These are phyloP conservation scores for Pyrus hybrid DNA, from an alignment of 331 rosid genomes.

Conservation along the genomic window DNA sequence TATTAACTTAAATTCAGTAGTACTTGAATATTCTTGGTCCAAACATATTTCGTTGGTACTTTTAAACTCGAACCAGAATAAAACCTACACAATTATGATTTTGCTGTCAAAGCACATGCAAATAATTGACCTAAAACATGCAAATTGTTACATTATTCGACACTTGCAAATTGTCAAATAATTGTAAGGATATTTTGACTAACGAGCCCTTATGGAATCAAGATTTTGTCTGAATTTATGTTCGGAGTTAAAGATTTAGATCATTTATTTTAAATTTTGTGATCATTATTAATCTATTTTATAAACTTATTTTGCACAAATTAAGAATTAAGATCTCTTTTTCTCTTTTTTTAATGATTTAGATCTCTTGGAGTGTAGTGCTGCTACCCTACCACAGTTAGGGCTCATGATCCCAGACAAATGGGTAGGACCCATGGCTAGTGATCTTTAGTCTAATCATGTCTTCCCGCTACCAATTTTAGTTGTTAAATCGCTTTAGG, in stretches of 20 bases:
- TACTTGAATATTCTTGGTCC: background rate
- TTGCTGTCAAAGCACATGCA: background rate
- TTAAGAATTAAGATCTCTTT: too few relatives aligned
- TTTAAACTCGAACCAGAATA: background rate
- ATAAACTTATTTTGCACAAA: too few relatives aligned
- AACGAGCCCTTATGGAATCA: too few relatives aligned
- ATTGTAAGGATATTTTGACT: background rate
- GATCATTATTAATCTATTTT: too few relatives aligned
- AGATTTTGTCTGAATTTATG: too few relatives aligned
- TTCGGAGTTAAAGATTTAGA: too few relatives aligned
- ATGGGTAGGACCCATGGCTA: background rate
- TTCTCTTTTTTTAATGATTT: too few relatives aligned
- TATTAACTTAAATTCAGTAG: background rate
- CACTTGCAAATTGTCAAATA: background rate
- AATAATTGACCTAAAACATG: background rate
- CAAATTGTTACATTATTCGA: too few relatives aligned
- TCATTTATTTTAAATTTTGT: too few relatives aligned
- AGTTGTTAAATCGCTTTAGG: background rate
- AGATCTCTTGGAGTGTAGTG: background rate
- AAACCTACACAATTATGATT: background rate
- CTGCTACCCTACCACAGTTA: background rate
- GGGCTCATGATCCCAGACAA: conserved; percentile 6
- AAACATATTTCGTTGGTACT: background rate
- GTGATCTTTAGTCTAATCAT: background rate
- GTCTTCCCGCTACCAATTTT: background rate